Percentiles rank a stretch among this genome's conserved stretches.
Conservation (phyloP, 2,329 filamentous ascomycete genomes). For the Lasiodiplodia citricola region DNA sequence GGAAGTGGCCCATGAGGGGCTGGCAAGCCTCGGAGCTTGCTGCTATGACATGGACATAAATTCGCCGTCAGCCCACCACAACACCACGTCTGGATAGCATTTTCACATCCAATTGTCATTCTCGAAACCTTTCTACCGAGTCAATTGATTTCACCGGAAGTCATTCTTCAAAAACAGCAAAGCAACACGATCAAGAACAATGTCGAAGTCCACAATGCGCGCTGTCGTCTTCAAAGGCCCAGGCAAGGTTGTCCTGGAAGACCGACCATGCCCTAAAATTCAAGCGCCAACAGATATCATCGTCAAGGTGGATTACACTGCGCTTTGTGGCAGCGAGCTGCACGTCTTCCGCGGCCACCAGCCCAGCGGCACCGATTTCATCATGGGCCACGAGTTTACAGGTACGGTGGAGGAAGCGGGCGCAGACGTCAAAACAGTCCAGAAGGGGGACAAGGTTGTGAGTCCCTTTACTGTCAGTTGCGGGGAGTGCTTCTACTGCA, state of each 20-base stretch:
- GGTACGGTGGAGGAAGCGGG: slow-evolving; percentile 75
- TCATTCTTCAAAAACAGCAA: background rate
- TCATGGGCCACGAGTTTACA: slow-evolving; percentile 87
- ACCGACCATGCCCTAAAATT: slow-evolving; percentile 78
- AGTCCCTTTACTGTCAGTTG: slow-evolving; percentile 73
- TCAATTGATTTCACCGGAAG: background rate
- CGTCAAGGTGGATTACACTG: slow-evolving; percentile 81
- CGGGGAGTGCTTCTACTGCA: slow-evolving; percentile 84
- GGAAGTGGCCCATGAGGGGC: slow-evolving; percentile 15
- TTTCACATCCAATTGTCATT: background rate
- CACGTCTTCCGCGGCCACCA: slow-evolving; percentile 87
- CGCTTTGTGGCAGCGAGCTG: slow-evolving; percentile 86
- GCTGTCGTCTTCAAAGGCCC: slow-evolving; percentile 87
- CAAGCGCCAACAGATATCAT: slow-evolving; percentile 76
- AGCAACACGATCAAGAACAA: background rate
- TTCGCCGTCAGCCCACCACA: slow-evolving; percentile 12
- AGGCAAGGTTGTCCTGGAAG: slow-evolving; percentile 74
- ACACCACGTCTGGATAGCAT: background rate
- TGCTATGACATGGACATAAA: slow-evolving; percentile 16
- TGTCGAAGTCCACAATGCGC: slow-evolving; percentile 68
- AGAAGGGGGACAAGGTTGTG: slow-evolving; percentile 78
- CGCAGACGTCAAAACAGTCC: slow-evolving; percentile 68
- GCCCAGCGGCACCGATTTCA: slow-evolving; percentile 66
- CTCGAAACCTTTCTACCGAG: background rate
- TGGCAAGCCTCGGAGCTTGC: slow-evolving; percentile 11